phyloP scores from a whole-genome alignment of 2,329 filamentous ascomycete genomes.

The Didymella arachidicola region DNA sequence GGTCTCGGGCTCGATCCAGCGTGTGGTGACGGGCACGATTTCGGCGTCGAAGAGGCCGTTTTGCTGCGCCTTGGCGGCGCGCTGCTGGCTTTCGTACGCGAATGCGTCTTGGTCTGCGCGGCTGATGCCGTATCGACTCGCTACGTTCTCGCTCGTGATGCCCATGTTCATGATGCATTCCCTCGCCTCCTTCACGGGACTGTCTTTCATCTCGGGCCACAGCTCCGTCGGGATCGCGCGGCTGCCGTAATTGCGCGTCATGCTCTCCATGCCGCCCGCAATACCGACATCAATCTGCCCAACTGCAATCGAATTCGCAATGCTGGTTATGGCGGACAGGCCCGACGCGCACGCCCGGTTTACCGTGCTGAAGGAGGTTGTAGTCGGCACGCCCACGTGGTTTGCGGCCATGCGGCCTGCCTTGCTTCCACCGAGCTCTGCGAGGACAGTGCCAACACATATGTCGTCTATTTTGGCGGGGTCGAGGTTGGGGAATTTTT shows the following conservation, averaged over 20 bases:
- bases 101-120: constrained; percentile 84
- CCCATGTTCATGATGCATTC: constrained; percentile 98
- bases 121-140: constrained; percentile 74
- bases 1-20: constrained; percentile 68
- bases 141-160: constrained; percentile 87
- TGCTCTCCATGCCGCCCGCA: constrained; percentile 93
- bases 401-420: constrained; percentile 90
- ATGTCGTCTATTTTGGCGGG: constrained; percentile 78
- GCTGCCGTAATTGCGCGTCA: constrained; percentile 89
- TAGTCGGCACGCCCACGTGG: constrained; percentile 77
- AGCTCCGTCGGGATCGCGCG: constrained; percentile 83
- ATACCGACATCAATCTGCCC: constrained; percentile 78
- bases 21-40: constrained; percentile 80
- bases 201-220: constrained; percentile 76
- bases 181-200: constrained; percentile 70
- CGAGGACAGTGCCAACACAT: constrained; percentile 85
- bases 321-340: constrained; percentile 76
- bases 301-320: constrained; percentile 77
- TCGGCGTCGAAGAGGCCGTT: constrained; percentile 77
- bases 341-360: constrained; percentile 87
- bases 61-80: constrained; percentile 74
- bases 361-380: constrained; percentile 81
- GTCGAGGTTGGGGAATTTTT: constrained; percentile 75
- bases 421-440: constrained; percentile 89
- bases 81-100: constrained; percentile 75